Base-by-base conservation (phyloP, 352 stramenopile genomes). In the Pythium periplocum region DNA sequence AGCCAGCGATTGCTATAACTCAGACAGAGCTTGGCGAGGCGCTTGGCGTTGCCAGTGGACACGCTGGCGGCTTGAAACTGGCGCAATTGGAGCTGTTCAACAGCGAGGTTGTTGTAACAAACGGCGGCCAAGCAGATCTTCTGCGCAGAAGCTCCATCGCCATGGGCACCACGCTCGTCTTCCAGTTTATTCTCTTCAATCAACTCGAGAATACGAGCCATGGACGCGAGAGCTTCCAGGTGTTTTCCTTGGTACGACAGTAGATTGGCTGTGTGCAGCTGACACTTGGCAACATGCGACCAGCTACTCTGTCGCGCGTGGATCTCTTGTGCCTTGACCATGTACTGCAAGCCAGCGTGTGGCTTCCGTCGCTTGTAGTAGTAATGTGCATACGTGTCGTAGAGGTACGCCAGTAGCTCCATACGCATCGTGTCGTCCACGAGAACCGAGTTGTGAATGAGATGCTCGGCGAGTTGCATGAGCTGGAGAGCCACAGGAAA, bases 1-100 rank as follows among this genome's bases (percentile, higher is more conserved):
- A 97, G 72, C 82, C 87, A 98, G 4, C 89, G 80, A 45, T 96
- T 97, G 62, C 80, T 93, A 59, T 96, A 96, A 57, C 86, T 93
- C 6, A 97, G 74, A 52, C 88, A 97, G 8, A 98, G 73, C 36
- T 78, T 82, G 4, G 91, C 91, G 4, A 98, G 73, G 37, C 88
- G 68, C 46, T 94, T 77, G 7, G 87, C 86, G 53, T 97, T 98
- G 45, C 91, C 84, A 47, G 72, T 85, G 6, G 73, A 84, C 8
- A 82, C 67, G 51, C 61, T 78, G 10, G 82, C 85, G 6, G 88
- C 83, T 45, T 94, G 87, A 46, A 95, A 81, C 31, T 86, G 73
- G n/a, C 85, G 70, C 38, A 93, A 55, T 39, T 93, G 78, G 1
- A 97, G 69, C 56, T 97, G 87, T 64, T 97, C 87, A 11, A 97